These are phyloP conservation scores for Chaetomiaceae sp. DNA, from an alignment of 2,329 filamentous ascomycete species.

Conservation along the genomic window DNA sequence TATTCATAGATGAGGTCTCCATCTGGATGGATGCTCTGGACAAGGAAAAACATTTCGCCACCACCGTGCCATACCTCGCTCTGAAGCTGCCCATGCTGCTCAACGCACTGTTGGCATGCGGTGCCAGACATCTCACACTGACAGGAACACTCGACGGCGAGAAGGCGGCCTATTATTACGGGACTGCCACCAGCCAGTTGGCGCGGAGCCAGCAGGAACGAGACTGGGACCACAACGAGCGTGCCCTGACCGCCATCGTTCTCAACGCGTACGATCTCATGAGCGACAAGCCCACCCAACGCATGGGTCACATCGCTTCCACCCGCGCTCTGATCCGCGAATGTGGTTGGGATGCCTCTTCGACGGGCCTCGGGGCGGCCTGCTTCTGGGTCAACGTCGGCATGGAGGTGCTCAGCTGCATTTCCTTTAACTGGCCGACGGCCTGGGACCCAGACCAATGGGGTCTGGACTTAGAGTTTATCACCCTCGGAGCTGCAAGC, in stretches of 20 bases:
- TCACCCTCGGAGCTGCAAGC: conserved; percentile 15
- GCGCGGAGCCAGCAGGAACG: conserved; percentile 76
- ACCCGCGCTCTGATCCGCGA: conserved; percentile 83
- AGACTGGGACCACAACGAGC: conserved; percentile 76
- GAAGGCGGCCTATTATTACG: conserved; percentile 77
- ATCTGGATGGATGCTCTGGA: conserved; percentile 95
- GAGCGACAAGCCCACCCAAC: conserved; percentile 70
- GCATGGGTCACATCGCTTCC: conserved; percentile 87
- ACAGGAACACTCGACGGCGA: conserved; percentile 68
- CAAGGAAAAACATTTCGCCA: conserved; percentile 78
- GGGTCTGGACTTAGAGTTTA: conserved; percentile 76
- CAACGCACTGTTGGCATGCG: conserved; percentile 84
- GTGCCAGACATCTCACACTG: conserved; percentile 72
- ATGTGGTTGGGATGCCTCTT: conserved; percentile 79
- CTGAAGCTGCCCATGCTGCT: conserved; percentile 81
- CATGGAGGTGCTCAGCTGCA: conserved; percentile 83
- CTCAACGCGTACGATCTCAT: conserved; percentile 92
- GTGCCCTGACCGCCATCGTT: conserved; percentile 80
- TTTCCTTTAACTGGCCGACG: conserved; percentile 81
- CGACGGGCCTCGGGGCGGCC: conserved; percentile 72
- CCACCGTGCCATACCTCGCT: conserved; percentile 76
- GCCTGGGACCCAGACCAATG: conserved; percentile 89
- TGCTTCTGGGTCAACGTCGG: conserved; percentile 94
- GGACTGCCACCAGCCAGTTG: conserved; percentile 75
- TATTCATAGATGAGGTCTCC: conserved; percentile 85